These are phyloP conservation scores for Inonotus hispidus DNA, from an alignment of 1,284 basidiomycete genomes.

Conservation along the genomic window DNA sequence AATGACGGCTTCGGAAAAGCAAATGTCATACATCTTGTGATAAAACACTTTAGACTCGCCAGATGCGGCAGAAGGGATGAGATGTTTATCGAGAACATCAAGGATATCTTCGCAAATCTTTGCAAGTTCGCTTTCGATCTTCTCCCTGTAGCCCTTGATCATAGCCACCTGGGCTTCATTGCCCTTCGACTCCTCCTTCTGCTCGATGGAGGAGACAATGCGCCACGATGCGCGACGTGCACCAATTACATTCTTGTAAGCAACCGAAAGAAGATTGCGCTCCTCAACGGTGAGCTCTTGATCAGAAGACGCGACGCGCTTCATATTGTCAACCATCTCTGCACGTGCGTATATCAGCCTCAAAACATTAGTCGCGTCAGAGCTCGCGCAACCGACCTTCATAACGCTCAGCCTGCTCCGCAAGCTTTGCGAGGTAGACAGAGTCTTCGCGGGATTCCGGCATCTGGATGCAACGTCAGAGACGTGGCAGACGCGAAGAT, in stretches of 20 bases:
- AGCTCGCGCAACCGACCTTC: conserved; percentile 63
- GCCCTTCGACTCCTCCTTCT: conserved; percentile 99
- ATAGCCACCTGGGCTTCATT: conserved; percentile 96
- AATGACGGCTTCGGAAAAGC: neutral
- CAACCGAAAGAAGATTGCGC: conserved; percentile 97
- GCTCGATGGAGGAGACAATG: conserved; percentile 98
- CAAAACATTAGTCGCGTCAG: conserved; percentile 15
- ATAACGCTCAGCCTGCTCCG: conserved; percentile 97
- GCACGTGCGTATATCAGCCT: conserved; percentile 24
- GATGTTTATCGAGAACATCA: conserved; percentile 97
- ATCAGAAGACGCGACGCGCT: conserved; percentile 93
- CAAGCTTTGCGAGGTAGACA: conserved; percentile 99
- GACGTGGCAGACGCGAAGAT: conserved; percentile 23
- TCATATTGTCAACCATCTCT: conserved; percentile 99
- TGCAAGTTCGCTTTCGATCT: conserved; percentile 96
- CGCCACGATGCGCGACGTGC: conserved; percentile 99
- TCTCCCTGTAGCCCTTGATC: conserved; percentile 99
- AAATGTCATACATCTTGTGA: conserved; percentile 87
- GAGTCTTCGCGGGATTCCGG: conserved; percentile 90
- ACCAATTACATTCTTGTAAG: conserved; percentile 99
- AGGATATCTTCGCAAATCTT: conserved; percentile 99
- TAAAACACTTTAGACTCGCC: conserved; percentile 99
- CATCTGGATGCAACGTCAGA: conserved; percentile 45
- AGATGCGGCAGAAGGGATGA: conserved; percentile 96
- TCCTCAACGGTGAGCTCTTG: conserved; percentile 99